Base-by-base conservation (phyloP, 192 early-diverging fungal species). In the Backusella liffmaniae region DNA sequence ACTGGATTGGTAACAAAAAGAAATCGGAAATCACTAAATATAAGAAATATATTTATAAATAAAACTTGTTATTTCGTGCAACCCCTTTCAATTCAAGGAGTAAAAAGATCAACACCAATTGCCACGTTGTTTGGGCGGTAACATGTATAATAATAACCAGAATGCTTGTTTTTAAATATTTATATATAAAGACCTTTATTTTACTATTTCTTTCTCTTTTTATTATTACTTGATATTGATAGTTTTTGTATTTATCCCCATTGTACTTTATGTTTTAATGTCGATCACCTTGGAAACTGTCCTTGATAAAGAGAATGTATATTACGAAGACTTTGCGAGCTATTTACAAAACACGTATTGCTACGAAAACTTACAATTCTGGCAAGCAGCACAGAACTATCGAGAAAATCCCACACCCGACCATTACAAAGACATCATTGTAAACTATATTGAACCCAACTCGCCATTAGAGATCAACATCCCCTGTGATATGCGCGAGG, bases 321-420 rank as follows among this genome's bases (percentile, higher is more conserved):
- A 34, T 6, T 78, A 68, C 35, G 35, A 73, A 30, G 77, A 56
- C 29, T 78, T 78, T 59, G 29, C 77, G 2, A 23, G 16, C 0
- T 78, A 53, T 44, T 74, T 86, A 44, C 78, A 82, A 30, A 49
- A 73, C 16, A 76, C 77, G 1, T 82, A 82, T 32, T 83, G 82
- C 39, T 74, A 66, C 15, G 82, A 86, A 49, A 86, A 86, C 49
- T 39, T 83, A 5, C 67, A 53, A 32, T 86, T 86, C 70, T 86
- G 80, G 80, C 41, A 80, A 0, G 78, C 80, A 4, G 56, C 77
- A 1, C 67, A 72, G 36, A 71, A 73, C 35, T 86, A 86, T 66
- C 67, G 77, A 41, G n/a, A 46, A 2, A 41, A 41, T 1, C 62
- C 10, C 30, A 49, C 32, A n/a, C 9, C 30, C 29, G 62, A 53